Evolutionary conservation across 495 filamentous ascomycete species (phyloP), one percentile per base, ranked within the genome.

Genomic region (Jackrogersella minutella): DNA sequence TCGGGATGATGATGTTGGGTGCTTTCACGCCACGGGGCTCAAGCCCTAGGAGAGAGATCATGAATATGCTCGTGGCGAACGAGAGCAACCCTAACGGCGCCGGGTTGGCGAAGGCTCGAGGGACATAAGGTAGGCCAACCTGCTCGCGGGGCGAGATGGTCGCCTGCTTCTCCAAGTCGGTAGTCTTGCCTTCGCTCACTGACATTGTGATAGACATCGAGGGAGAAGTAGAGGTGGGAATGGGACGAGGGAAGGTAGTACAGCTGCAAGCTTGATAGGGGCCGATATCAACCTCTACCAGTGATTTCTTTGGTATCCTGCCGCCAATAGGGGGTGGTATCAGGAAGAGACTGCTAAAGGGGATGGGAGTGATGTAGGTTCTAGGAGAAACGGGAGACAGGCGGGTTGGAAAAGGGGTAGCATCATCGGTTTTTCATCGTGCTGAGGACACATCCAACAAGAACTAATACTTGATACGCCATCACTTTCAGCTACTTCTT

Each of bases 21-120:
- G 59, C 66, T 1, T 56, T 67, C 46, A 80, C 60, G n/a, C 74
- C 73, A 51, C 76, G 74, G n/a, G 77, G 71, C 26, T 73, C 26
- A 11, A 80, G 68, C 21, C 73, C 71, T 40, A 71, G 68, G 2
- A 76, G 66, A 40, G 74, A 76, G 40, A 80, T 67, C 46, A 80
- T 69, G 66, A 78, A 78, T 9, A 78, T 63, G 17, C 58, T 64
- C 34, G 75, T 76, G 22, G 73, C 44, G 24, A 49, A 49, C n/a
- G 44, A 49, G 4, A 49, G 13, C 1, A 49, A n/a, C 13, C 44
- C 44, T 4, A 49, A 26, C 70, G 76, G 76, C 37, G 62, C 50
- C 44, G 61, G 54, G 37, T 65, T 70, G 36, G 67, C 62, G 41
- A 70, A 21, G 2, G 11, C 36, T 61, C 58, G 64, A 36, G 41